A percentile compares a stretch with the other conserved stretches of the same genome.
Evolutionary conservation across 768 basidiomycete species (phyloP).

Genomic region (Agaricus subrufescens): DNA sequence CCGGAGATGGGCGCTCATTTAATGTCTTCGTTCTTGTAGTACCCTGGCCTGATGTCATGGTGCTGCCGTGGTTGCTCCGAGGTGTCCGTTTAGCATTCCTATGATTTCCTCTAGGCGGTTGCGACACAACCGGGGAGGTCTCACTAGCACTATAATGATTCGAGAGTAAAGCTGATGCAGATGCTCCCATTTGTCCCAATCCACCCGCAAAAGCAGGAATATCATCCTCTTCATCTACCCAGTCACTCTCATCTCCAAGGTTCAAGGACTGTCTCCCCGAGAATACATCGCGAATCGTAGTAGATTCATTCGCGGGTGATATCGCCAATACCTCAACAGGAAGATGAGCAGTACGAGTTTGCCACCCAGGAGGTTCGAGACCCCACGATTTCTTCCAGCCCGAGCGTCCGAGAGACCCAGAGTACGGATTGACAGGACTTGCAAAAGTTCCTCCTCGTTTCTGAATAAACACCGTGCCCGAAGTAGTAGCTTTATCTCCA

Average conservation of each 20-base stretch:
- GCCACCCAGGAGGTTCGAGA: slow-evolving; percentile 82
- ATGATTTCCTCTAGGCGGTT: slow-evolving; percentile 46
- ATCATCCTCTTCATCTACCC: slow-evolving; percentile 88
- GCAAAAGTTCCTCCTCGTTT: slow-evolving; percentile 73
- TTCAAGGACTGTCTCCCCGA: slow-evolving; percentile 58
- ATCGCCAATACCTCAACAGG: slow-evolving; percentile 79
- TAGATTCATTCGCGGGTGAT: slow-evolving; percentile 44
- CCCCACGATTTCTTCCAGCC: slow-evolving; percentile 94
- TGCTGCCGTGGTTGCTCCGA: slow-evolving; percentile 16
- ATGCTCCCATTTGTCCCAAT: slow-evolving; percentile 57
- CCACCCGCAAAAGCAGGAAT: slow-evolving; percentile 70
- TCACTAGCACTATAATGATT: slow-evolving; percentile 31
- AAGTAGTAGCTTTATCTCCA: slow-evolving; percentile 30
- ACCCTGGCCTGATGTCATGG: slow-evolving; percentile 15
- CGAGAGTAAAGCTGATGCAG: slow-evolving; percentile 24
- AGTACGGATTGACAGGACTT: slow-evolving; percentile 38
- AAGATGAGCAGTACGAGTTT: slow-evolving; percentile 57
- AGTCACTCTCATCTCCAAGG: slow-evolving; percentile 77
- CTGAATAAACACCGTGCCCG: slow-evolving; percentile 67
- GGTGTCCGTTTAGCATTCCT: slow-evolving; percentile 26
- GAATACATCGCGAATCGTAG: slow-evolving; percentile 73
- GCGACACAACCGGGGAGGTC: slow-evolving; percentile 33
- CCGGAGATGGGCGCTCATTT: slow-evolving; percentile 56
- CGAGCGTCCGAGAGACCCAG: slow-evolving; percentile 51
- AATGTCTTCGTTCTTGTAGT: slow-evolving; percentile 41